Base-by-base conservation (phyloP, 176 grass and related monocot species). In the Eragrostis curvula region DNA sequence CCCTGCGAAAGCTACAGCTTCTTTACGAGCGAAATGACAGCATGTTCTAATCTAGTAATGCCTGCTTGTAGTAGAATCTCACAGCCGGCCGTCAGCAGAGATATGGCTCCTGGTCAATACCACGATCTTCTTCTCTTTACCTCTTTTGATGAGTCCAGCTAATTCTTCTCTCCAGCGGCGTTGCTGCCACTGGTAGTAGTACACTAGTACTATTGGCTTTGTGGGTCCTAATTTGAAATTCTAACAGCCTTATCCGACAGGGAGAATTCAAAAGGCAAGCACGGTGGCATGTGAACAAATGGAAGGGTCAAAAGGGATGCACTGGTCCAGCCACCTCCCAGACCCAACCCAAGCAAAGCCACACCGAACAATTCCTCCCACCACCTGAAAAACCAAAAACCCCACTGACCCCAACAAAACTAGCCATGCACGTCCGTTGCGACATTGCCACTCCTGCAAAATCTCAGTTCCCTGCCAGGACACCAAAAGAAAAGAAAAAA, bases 221-320 rank as follows among this genome's bases (percentile, higher is more conserved):
- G 13, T 27, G 23, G 23, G 23, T 15, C 57, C 58, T 13, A 29
- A 62, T 62, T 27, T 2, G 21, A 10, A 24, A 5, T 23, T 61
- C 60, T 62, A 27, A 61, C 7, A 27, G 68, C 7, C 5, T 18
- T 48, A 32, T 3, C 27, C 11, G 16, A 5, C 46, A 7, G 14
- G 9, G 7, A 67, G 47, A 12, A 42, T 80, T 80, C 64, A 58
- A 45, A 70, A 58, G 15, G 9, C 0, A 69, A 68, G 36, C 49
- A 58, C 5, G 1, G 61, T 27, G 51, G 51, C 58, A 52, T 28
- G 74, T 45, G 72, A 78, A 83, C 81, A 86, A 90, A 88, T 42
- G 82, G 32, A 88, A 92, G 80, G 85, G 83, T 87, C 88, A 96
- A 90, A 87, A 65, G 20, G 45, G 68, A 57, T 44, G 86, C 47